Conservation (phyloP, 2,329 filamentous ascomycete genomes). For the Stachybotrys chartarum region DNA sequence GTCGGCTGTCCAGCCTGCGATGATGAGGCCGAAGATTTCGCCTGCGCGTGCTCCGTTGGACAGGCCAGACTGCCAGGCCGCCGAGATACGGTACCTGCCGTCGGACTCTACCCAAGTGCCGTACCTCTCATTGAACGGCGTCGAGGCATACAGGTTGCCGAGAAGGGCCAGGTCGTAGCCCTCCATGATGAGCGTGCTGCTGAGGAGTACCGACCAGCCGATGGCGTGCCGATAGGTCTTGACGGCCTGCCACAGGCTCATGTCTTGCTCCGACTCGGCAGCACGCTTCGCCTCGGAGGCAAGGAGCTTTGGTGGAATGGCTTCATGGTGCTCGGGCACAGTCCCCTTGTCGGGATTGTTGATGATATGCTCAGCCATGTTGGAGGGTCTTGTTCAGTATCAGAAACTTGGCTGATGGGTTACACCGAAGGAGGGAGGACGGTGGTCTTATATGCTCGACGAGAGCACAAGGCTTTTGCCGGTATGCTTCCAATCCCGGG, state of each 20-base stretch:
- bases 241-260: constrained; percentile 31
- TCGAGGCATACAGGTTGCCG: constrained; percentile 40
- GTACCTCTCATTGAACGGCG: constrained; percentile 36
- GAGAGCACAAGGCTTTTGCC: neutral
- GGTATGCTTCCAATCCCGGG: neutral
- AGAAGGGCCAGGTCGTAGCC: constrained; percentile 45
- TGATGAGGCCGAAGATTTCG: constrained; percentile 46
- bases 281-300: constrained; percentile 32
- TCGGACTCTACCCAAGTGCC: constrained; percentile 26
- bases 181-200: constrained; percentile 41
- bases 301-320: constrained; percentile 14
- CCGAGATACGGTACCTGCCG: constrained; percentile 38
- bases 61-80: constrained; percentile 50
- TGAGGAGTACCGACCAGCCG: constrained; percentile 38
- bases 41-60: constrained; percentile 46
- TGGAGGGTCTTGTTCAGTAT: neutral
- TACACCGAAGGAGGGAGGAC: neutral
- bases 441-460: neutral
- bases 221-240: constrained; percentile 39
- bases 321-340: constrained; percentile 17
- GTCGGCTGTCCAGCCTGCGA: constrained; percentile 46
- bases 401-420: neutral
- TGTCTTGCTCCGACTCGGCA: constrained; percentile 30
- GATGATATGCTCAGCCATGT: constrained; percentile 14
- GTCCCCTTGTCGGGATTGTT: constrained; percentile 9